Base-by-base conservation (phyloP, 345 rosid species). In the Rhizophora apiculata region DNA sequence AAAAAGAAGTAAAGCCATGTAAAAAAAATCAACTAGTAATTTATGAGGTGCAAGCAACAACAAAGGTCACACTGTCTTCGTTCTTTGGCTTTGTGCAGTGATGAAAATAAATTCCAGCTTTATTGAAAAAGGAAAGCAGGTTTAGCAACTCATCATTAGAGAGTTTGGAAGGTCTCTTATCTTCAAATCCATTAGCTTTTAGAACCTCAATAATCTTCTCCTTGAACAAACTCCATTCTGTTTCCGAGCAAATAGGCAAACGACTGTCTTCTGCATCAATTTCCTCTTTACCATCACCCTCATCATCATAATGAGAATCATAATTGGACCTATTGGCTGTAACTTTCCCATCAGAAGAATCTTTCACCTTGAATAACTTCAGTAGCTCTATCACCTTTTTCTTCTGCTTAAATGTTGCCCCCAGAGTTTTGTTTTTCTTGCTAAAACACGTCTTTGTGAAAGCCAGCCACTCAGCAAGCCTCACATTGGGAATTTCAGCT, bases 321-420 rank as follows among this genome's bases (percentile, higher is more conserved):
- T 21, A 16, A n/a, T 22, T 52, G 26, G 37, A 39, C 54, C 48
- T 30, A 19, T 15, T 6, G 54, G 19, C 7, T 8, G 21, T 2
- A 37, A 8, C 21, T 36, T 75, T 76, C 37, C 22, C 9, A 18
- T 43, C 55, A 0, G 51, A 56, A 0, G 51, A 55, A 26, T 73
- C 29, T 4, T 9, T 64, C 74, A 71, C 19, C 13, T 65, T 77
- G 6, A 88, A 80, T 53, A 86, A 77, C 69, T 68, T 68, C 64
- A 81, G 68, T 36, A 92, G 78, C 83, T 88, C 97, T 37, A 74
- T 43, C 56, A 92, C 79, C 82, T 90, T 92, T 84, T 84, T 90
- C 93, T 92, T 92, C 87, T 92, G 92, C 85, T 87, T 92, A 74
- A 92, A 92, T 19, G 85, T 88, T 0, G 99, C 96, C 48, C 98